Base-by-base conservation (phyloP, 2,329 filamentous ascomycete genomes). In the Beauveria sp. region DNA sequence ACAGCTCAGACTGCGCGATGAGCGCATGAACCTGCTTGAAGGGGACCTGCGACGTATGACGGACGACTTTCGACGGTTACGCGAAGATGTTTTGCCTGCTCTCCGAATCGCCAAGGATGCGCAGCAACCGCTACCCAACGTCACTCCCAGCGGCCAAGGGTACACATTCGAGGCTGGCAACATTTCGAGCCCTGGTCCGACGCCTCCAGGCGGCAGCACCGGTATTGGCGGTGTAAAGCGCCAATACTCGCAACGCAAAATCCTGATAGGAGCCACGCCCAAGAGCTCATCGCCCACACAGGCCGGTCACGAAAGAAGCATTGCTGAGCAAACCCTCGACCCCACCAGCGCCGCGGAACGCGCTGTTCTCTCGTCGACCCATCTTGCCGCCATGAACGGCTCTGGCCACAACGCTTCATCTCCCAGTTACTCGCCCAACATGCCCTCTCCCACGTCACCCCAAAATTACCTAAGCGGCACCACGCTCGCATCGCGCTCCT, bases 31-130 rank as follows among this genome's bases (percentile, higher is more conserved):
- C 66, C 80, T 90, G 49, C 84, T 93, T 28, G 93, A 98, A 74
- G 83, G 87, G 63, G 92, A 98, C 71, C 76, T 98, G 70, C 86
- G 89, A 65, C 86, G 89, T 64, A 83, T 98, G 69, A 88, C 88
- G 14, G 91, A 97, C 46, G 93, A 98, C 72, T 96, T 96, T 72
- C 84, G 89, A 67, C 88, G 91, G 67, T 77, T 99, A 65, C 84
- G 95, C 62, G 93, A 98, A 74, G 95, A 99, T 71, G 86, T 97
- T 70, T 81, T 98, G 38, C 93, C 95, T 3, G 88, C 96, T 22
- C 85, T 97, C 69, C 90, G 93, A 65, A 86, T 96, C 70, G 89
- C 88, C 69, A 98, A 98, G 77, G 93, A 98, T 72, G 89, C 89
- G 68, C 90, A 92, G 66, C 91, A 96, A 71, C 93, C 93, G 42